Conservation (phyloP, 306 rosid species). For the Quercus alba region DNA sequence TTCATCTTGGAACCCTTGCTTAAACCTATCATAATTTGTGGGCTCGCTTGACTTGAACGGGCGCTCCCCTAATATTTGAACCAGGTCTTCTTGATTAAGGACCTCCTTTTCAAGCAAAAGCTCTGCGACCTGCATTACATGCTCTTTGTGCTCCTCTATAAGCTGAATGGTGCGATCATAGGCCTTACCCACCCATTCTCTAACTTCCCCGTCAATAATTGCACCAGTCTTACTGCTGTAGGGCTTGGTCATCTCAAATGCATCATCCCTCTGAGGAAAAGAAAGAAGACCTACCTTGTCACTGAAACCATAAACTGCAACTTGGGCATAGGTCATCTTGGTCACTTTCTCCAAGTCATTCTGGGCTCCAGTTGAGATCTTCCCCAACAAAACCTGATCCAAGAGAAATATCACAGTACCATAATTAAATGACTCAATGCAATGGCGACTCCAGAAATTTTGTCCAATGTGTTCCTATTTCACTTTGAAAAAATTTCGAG, state of each 20-base stretch:
- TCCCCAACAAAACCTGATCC: slow-evolving; percentile 35
- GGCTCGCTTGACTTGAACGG: slow-evolving; percentile 26
- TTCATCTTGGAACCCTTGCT: slow-evolving; percentile 29
- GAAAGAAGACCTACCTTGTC: slow-evolving; percentile 45
- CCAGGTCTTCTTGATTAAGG: slow-evolving; percentile 38
- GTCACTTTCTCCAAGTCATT: slow-evolving; percentile 50
- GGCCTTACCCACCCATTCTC: slow-evolving; percentile 45
- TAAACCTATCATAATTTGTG: slow-evolving; percentile 33
- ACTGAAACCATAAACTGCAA: slow-evolving; percentile 39
- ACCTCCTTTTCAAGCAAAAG: slow-evolving; percentile 46
- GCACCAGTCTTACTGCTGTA: slow-evolving; percentile 43
- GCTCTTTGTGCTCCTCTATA: slow-evolving; percentile 36
- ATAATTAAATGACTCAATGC: background rate
- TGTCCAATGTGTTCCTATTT: too few species aligned
- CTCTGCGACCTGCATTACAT: slow-evolving; percentile 32
- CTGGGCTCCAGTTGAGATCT: slow-evolving; percentile 45
- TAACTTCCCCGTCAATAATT: slow-evolving; percentile 39
- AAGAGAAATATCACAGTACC: background rate
- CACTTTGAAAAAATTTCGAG: too few species aligned
- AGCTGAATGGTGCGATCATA: slow-evolving; percentile 28
- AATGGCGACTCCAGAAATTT: too few species aligned
- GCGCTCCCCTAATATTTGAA: slow-evolving; percentile 36
- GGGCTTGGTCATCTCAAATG: slow-evolving; percentile 35
- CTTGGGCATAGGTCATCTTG: slow-evolving; percentile 44
- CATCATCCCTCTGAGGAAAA: slow-evolving; percentile 32